phyloP scores from a whole-genome alignment of 768 basidiomycete genomes.

The Hemileccinum rubropunctum region DNA sequence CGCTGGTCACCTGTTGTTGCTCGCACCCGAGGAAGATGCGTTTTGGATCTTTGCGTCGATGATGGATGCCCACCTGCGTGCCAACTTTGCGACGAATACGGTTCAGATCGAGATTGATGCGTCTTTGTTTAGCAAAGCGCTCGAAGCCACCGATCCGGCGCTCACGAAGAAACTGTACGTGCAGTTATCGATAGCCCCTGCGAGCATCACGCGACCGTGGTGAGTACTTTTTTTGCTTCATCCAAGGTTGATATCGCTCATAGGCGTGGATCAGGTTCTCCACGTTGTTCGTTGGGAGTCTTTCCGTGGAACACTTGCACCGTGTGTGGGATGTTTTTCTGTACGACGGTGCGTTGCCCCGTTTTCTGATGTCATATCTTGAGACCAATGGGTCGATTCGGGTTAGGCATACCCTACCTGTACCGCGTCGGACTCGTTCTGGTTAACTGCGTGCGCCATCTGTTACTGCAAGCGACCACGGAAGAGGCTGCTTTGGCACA shows the following conservation, averaged over 20 bases:
- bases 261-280: slow-evolving; percentile 53
- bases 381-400: slow-evolving; percentile 7
- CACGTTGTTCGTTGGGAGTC: slow-evolving; percentile 62
- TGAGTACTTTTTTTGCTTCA: slow-evolving; percentile 25
- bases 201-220: slow-evolving; percentile 63
- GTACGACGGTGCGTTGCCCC: slow-evolving; percentile 60
- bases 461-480: slow-evolving; percentile 49
- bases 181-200: slow-evolving; percentile 58
- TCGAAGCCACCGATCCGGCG: slow-evolving; percentile 59
- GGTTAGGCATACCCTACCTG: slow-evolving; percentile 65
- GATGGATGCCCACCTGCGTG: slow-evolving; percentile 81
- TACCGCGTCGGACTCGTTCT: slow-evolving; percentile 73
- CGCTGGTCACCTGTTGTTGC: slow-evolving; percentile 66
- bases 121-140: slow-evolving; percentile 61
- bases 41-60: slow-evolving; percentile 89
- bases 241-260: not conserved
- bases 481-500: slow-evolving; percentile 46
- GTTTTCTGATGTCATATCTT: not conserved
- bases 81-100: slow-evolving; percentile 63
- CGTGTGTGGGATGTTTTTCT: slow-evolving; percentile 84
- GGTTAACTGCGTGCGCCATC: slow-evolving; percentile 56
- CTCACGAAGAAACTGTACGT: slow-evolving; percentile 67
- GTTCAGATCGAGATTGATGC: slow-evolving; percentile 77
- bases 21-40: slow-evolving; percentile 83
- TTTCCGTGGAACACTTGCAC: slow-evolving; percentile 64